Evolutionary conservation across 2,329 filamentous ascomycete species (phyloP).

Genomic region (Gliomastix tumulicola): DNA sequence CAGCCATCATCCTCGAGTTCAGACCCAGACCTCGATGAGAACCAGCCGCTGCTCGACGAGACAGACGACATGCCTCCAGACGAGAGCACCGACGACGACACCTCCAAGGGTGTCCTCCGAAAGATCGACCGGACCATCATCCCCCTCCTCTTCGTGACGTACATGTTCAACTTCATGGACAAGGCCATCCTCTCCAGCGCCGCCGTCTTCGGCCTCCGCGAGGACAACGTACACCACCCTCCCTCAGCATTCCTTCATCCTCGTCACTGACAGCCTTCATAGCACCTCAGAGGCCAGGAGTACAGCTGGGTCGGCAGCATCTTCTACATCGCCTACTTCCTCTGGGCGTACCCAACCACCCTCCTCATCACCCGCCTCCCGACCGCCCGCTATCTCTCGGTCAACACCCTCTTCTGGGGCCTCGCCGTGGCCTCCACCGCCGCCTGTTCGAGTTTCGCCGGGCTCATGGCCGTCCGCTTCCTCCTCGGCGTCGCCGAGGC

Average conservation of each 20-base stretch:
- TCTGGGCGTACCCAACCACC: constrained; percentile 42
- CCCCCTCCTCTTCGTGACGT: constrained; percentile 49
- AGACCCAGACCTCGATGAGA: too few species aligned
- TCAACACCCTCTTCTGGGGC: constrained; percentile 44
- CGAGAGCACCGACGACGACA: constrained; percentile 1
- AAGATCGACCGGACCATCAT: constrained; percentile 51
- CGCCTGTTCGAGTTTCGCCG: constrained; percentile 37
- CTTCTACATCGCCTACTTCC: constrained; percentile 37
- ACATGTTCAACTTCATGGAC: constrained; percentile 56
- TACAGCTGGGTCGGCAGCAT: constrained; percentile 56
- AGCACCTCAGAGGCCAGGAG: constrained; percentile 27
- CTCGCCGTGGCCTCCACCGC: constrained; percentile 34
- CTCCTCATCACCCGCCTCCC: constrained; percentile 39
- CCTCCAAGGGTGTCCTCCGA: constrained; percentile 31
- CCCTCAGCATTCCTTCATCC: constrained; percentile 5
- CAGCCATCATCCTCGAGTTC: too few species aligned
- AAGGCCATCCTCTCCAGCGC: constrained; percentile 51
- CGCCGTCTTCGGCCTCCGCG: constrained; percentile 45
- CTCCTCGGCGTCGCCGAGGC: constrained; percentile 49
- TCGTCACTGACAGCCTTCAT: neutral
- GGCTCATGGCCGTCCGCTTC: constrained; percentile 43
- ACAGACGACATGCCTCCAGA: too few species aligned
- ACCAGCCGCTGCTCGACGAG: too few species aligned
- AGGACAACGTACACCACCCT: constrained; percentile 28
- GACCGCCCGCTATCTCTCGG: constrained; percentile 36